phyloP scores from a whole-genome alignment of 2,329 filamentous ascomycete genomes.

The Claviceps pazoutovae region DNA sequence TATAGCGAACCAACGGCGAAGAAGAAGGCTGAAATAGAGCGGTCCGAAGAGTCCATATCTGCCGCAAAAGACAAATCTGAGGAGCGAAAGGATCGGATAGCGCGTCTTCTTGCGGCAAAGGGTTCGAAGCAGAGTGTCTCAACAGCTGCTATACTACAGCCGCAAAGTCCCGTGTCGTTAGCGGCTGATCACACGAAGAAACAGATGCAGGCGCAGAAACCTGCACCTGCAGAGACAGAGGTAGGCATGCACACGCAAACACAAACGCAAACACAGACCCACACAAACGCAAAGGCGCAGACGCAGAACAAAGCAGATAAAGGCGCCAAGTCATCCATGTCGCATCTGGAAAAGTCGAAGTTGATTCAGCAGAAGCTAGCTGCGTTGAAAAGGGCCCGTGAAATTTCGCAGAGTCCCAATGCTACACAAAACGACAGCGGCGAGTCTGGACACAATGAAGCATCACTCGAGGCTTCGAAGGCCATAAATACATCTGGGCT shows the following conservation, averaged over 20 bases:
- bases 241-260: no score
- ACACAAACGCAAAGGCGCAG: neutral
- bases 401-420: conserved; percentile 19
- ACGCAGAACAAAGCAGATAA: conserved; percentile 5
- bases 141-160: conserved; percentile 3
- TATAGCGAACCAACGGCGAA: neutral
- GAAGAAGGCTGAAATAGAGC: neutral
- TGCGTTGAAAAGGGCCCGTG: conserved; percentile 48
- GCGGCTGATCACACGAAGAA: neutral
- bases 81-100: conserved; percentile 64
- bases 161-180: conserved; percentile 4
- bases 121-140: conserved; percentile 34
- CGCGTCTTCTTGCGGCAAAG: conserved; percentile 61
- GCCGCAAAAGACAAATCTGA: conserved; percentile 28
- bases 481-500: neutral
- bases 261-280: no score
- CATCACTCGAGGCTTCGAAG: neutral
- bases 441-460: neutral
- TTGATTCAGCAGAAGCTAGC: conserved; percentile 68
- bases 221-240: neutral
- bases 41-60: neutral
- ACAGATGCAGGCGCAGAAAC: neutral
- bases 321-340: conserved; percentile 14
- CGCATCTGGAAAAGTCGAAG: conserved; percentile 54
- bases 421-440: neutral